Base-by-base conservation (phyloP, 257 asterid genomes). In the Nicotiana attenuata region DNA sequence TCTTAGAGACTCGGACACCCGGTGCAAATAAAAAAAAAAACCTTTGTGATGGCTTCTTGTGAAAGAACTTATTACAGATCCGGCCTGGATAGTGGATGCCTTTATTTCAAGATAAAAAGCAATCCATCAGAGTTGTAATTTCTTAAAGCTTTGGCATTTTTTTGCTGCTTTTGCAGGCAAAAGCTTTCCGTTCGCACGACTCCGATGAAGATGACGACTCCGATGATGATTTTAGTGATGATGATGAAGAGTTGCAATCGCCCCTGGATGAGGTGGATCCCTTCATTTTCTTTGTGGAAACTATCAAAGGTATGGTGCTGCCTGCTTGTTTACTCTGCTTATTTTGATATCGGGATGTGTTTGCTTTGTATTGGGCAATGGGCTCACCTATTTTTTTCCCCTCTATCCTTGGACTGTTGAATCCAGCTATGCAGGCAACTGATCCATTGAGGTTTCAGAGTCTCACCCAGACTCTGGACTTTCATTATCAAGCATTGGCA, bases 231-330 rank as follows among this genome's bases (percentile, higher is more conserved):
- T 97, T 93, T 88, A 92, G 93, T 84, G 95, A 97, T 85, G 99
- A 94, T n/a, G 99, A 93, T 64, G 98, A 94, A 83, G 99, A 96
- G 76, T 69, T 94, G 88, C 99, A 96, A 61, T 96, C 99, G 11
- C 99, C 99, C 41, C 91, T 96, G 52, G 98, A 96, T 88, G 98
- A 96, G 13, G 92, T 96, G 68, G 99, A 96, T 76, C 99, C 99
- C 10, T 96, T 93, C 80, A 82, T 96, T 85, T 93, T 90, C 89
- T 96, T 96, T 88, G 99, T 94, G 69, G 99, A 94, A 83, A 87
- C 94, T 17, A 71, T 93, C 45, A 91, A 92, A 91, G 97, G 99
- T 96, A 89, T 53, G 28, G 0, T 31, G 26, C 15, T 79, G 28
- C 81, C 50, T 41, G 50, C 50, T 41, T 20, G 35, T 78, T 5